Base-by-base conservation (phyloP, 768 basidiomycete genomes). In the Rhizopogon vinicolor region DNA sequence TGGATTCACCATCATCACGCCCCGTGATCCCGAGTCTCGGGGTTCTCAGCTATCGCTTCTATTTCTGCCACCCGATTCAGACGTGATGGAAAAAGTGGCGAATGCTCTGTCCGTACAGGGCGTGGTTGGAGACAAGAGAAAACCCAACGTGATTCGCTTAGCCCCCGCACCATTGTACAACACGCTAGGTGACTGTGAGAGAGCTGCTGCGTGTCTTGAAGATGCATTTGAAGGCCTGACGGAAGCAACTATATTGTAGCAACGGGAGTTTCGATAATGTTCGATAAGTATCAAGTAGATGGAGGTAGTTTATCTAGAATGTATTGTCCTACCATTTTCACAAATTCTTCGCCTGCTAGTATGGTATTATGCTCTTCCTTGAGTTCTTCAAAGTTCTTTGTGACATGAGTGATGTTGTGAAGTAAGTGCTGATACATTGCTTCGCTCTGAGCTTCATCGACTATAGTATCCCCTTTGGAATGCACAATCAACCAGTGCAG, bases 1-100 rank as follows among this genome's bases (percentile, higher is more conserved):
- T 73, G 79, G 82, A 3, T 97, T 98, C 73, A 92, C 91, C n/a
- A 92, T 98, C 61, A 87, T 98, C 63, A 98, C 96, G 2, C 96
- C 97, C 2, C 69, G 64, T 44, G 78, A 84, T 51, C 75, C 84
- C 25, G 76, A 77, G 18, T 76, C 78, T 56, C 81, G 96, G 52
- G 95, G 95, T 3, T 85, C 90, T 37, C 94, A 98, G 69, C 75
- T 99, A 16, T 97, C 93, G 22, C 74, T 98, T 33, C 72, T 92
- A 31, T 89, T 95, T 72, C 71, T 93, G 29, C 87, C 88, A 18
- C 53, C 72, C 31, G 63, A 57, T 28, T 74, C 80, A 13, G 78
- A 75, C 33, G 65, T 84, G 43, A 98, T 98, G 95, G 77, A 78
- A 55, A 76, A 73, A 54, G 78, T 97, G 19, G 83, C 85, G 57